phyloP scores from a whole-genome alignment of 305 asterid genomes.

The Stenogyne calaminthoides region DNA sequence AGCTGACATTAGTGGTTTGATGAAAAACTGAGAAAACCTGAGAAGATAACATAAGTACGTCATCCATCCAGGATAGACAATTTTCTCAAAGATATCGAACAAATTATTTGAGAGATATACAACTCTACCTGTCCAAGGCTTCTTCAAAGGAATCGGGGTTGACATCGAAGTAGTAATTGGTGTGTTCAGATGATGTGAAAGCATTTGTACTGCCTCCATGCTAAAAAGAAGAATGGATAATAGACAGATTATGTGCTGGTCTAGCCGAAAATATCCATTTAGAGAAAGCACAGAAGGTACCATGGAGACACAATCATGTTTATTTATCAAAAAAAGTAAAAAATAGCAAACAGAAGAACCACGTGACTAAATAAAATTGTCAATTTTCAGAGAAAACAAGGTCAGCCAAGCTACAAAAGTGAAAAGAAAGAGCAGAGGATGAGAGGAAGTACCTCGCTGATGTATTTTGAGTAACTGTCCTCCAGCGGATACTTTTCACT shows the following conservation, averaged over 20 bases:
- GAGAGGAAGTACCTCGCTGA: conserved; percentile 72
- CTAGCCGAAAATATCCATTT: conserved; percentile 9
- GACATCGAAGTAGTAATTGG: conserved; percentile 86
- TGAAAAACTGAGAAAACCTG: conserved; percentile 94
- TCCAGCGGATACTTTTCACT: conserved; percentile 93
- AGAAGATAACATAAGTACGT: conserved; percentile 31
- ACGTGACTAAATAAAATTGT: neutral
- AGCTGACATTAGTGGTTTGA: conserved; percentile 91
- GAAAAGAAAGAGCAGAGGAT: conserved; percentile 17
- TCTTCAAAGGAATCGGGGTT: conserved; percentile 86
- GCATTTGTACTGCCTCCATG: conserved; percentile 99
- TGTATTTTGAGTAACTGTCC: conserved; percentile 91
- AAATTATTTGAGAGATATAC: conserved; percentile 17
- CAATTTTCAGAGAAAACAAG: conserved; percentile 3
- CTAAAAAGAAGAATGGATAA: conserved; percentile 41
- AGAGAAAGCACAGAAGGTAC: neutral
- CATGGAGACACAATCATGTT: neutral
- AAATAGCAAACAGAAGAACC: conserved; percentile 2
- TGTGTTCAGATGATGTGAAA: conserved; percentile 79
- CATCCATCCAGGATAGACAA: conserved; percentile 19
- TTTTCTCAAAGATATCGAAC: neutral
- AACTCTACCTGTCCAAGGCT: conserved; percentile 86
- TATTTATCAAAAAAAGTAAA: conserved; percentile 6
- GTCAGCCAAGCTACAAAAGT: conserved; percentile 5
- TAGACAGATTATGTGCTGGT: conserved; percentile 8